phyloP scores from a whole-genome alignment of 2,329 filamentous ascomycete genomes.

The Trichoderma sp. region DNA sequence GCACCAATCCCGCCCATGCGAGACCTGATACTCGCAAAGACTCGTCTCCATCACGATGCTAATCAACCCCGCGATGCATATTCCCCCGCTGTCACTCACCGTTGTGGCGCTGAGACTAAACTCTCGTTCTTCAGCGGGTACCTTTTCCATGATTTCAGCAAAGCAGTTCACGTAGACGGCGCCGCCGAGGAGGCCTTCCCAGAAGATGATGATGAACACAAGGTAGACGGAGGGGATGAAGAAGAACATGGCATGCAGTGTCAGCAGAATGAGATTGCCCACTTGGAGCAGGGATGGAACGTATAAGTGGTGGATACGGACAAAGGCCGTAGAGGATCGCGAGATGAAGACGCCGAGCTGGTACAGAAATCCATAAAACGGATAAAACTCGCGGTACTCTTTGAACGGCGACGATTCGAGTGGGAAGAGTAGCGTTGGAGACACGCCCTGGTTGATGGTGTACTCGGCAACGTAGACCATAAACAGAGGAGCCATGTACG shows the following conservation, averaged over 20 bases:
- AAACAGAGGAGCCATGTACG: conserved; percentile 86
- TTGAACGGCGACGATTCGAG: conserved; percentile 74
- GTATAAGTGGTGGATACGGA: conserved; percentile 81
- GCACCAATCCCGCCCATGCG: conserved; percentile 77
- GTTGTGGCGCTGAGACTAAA: conserved; percentile 89
- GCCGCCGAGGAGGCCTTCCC: conserved; percentile 91
- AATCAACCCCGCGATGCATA: conserved; percentile 83
- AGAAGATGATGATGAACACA: conserved; percentile 85
- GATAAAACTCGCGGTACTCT: conserved; percentile 86
- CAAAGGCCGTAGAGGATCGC: conserved; percentile 84
- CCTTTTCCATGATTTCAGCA: conserved; percentile 85
- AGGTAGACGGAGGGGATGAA: conserved; percentile 86
- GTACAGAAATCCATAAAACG: conserved; percentile 92
- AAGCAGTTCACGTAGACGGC: conserved; percentile 96
- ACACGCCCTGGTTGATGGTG: conserved; percentile 93
- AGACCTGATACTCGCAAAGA: conserved; percentile 83
- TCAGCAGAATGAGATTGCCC: conserved; percentile 73
- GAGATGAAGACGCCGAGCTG: conserved; percentile 95
- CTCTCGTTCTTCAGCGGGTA: conserved; percentile 77
- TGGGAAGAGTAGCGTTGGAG: conserved; percentile 87
- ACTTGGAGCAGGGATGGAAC: conserved; percentile 81
- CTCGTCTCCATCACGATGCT: conserved; percentile 81
- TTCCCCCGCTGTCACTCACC: conserved; percentile 89
- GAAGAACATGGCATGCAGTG: conserved; percentile 74
- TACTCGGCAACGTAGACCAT: conserved; percentile 96